Conservation (phyloP, 108 stramenopile species). For the Cyclotella kingstonii region DNA sequence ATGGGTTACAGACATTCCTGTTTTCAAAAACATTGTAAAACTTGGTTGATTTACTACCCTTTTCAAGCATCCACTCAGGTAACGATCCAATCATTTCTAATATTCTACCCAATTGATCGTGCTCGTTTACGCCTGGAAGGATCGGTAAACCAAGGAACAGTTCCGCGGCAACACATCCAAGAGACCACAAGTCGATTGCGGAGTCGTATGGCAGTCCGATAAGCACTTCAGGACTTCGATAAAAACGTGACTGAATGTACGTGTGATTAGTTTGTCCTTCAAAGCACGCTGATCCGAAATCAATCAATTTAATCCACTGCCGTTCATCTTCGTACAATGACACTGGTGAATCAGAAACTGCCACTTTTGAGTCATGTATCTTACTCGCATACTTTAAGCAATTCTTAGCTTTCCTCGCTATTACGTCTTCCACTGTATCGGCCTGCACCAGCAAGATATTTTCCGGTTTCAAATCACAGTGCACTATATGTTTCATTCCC, state of each 20-base stretch:
- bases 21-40: constrained; percentile 49
- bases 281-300: constrained; percentile 97
- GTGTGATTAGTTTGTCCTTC: constrained; percentile 85
- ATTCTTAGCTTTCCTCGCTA: constrained; percentile 35
- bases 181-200: constrained; percentile 97
- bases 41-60: constrained; percentile 68
- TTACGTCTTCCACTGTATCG: constrained; percentile 42
- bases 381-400: background rate
- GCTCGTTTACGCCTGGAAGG: constrained; percentile 94
- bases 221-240: constrained; percentile 96
- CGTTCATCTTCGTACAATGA: constrained; percentile 12
- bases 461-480: constrained; percentile 99
- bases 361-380: background rate
- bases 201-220: constrained; percentile 92
- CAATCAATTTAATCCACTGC: constrained; percentile 89
- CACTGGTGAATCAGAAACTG: background rate
- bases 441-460: constrained; percentile 89
- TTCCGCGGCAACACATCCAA: constrained; percentile 96
- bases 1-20: constrained; percentile 7
- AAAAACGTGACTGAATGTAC: constrained; percentile 98
- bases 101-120: constrained; percentile 94
- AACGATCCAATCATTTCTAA: constrained; percentile 88
- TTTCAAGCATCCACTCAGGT: constrained; percentile 89
- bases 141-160: constrained; percentile 94
- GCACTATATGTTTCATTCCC: constrained; percentile 78